These are phyloP conservation scores for Zopfia rhizophila DNA, from an alignment of 2,329 filamentous ascomycete species.

Conservation along the genomic window DNA sequence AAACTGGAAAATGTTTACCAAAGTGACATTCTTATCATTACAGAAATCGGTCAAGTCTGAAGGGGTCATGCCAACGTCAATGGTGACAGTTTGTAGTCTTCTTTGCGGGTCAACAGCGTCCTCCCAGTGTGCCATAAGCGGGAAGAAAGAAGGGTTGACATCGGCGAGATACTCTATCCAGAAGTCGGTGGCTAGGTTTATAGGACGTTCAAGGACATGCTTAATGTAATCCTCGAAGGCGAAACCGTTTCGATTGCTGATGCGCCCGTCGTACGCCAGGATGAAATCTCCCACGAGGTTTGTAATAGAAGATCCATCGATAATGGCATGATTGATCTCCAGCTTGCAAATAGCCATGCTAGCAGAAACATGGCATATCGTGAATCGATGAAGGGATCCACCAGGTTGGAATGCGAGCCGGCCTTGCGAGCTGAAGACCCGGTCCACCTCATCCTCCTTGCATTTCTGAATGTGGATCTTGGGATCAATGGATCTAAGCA, in stretches of 20 bases:
- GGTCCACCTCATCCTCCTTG: conserved; percentile 11
- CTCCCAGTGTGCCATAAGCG: conserved; percentile 23
- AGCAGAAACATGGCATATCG: conserved; percentile 49
- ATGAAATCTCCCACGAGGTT: conserved; percentile 27
- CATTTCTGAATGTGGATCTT: conserved; percentile 15
- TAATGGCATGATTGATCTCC: conserved; percentile 62
- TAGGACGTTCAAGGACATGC: conserved; percentile 21
- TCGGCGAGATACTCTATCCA: conserved; percentile 26
- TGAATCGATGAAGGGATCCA: conserved; percentile 43
- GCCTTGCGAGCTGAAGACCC: conserved; percentile 10
- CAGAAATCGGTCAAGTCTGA: conserved; percentile 22
- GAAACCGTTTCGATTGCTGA: conserved; percentile 20
- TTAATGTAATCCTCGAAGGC: conserved; percentile 27
- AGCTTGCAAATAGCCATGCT: conserved; percentile 53
- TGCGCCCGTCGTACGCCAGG: conserved; percentile 24
- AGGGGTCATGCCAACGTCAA: conserved; percentile 21
- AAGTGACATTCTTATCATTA: conserved; percentile 21
- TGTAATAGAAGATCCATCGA: conserved; percentile 60
- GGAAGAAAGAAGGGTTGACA: conserved; percentile 30
- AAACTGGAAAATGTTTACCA: conserved; percentile 38
- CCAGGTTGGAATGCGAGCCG: conserved; percentile 11
- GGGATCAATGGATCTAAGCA: conserved; percentile 12
- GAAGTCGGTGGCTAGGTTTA: conserved; percentile 17
- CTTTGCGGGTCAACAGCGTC: conserved; percentile 16
- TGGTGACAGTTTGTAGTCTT: conserved; percentile 15